A percentile compares a stretch with the other conserved stretches of the same genome.
Conservation (phyloP, 257 asterid genomes). For the Buddleja alternifolia region DNA sequence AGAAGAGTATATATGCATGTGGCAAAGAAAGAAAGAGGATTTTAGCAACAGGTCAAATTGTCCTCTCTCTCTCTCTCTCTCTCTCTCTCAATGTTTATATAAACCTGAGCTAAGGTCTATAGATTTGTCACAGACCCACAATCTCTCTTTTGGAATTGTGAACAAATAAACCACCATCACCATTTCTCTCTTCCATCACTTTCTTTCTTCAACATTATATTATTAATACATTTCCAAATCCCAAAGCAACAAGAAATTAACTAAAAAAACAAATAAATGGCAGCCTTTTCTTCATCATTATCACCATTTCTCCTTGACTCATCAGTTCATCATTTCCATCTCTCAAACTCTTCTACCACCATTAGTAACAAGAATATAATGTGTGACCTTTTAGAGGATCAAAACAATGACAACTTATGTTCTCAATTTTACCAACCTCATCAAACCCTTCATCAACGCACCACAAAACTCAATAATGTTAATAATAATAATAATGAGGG, state of each 20-base stretch:
- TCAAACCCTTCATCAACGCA: conserved; percentile 25
- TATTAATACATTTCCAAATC: neutral
- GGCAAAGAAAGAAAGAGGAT: conserved; percentile 16
- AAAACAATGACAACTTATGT: conserved; percentile 24
- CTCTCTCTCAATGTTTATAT: conserved; percentile 32
- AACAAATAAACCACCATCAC: too few relatives aligned
- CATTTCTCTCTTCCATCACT: too few relatives aligned
- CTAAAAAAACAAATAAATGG: conserved; percentile 30
- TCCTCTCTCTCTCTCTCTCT: neutral
- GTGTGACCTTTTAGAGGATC: conserved; percentile 30
- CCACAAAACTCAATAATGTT: neutral
- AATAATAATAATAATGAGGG: conserved; percentile 24
- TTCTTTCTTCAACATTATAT: too few relatives aligned
- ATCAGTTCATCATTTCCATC: neutral
- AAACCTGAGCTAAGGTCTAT: conserved; percentile 35
- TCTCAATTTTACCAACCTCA: conserved; percentile 44
- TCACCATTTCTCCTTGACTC: conserved; percentile 34
- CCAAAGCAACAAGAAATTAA: conserved; percentile 18
- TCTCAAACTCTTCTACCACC: conserved; percentile 25
- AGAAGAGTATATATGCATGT: too few relatives aligned
- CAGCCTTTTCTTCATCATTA: conserved; percentile 55
- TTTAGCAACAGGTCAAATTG: conserved; percentile 10
- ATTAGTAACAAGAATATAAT: conserved; percentile 26
- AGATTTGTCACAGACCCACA: too few relatives aligned
- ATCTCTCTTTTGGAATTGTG: too few relatives aligned